phyloP scores from a whole-genome alignment of 2,329 filamentous ascomycete species.

The Parafenestella ontariensis region DNA sequence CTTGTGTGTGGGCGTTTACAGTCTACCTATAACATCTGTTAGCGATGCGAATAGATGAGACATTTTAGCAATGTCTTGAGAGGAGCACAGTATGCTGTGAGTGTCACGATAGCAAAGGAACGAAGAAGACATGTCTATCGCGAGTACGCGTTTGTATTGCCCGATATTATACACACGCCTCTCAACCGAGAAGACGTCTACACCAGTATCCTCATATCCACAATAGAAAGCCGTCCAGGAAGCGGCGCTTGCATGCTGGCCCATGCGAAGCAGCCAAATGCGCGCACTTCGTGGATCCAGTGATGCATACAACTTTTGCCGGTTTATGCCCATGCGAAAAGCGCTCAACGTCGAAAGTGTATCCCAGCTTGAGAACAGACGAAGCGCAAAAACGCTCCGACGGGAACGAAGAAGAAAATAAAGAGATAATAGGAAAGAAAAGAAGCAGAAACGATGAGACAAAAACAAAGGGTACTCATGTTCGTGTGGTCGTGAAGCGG shows the following conservation, averaged over 20 bases:
- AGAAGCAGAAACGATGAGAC: constrained; percentile 10
- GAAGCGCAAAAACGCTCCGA: neutral
- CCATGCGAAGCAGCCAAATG: neutral
- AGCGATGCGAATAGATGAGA: neutral
- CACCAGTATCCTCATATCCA: constrained; percentile 10
- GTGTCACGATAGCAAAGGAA: neutral
- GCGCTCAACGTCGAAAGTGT: neutral
- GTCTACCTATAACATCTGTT: neutral
- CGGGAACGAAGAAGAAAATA: neutral
- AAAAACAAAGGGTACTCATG: constrained; percentile 22
- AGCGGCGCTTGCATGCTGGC: neutral
- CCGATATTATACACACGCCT: constrained; percentile 23
- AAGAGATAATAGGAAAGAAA: neutral
- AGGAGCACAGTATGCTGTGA: neutral
- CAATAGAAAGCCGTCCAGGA: constrained; percentile 9
- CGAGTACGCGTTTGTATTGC: constrained; percentile 4
- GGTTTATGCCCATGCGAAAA: constrained; percentile 1
- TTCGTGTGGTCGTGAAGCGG: constrained; percentile 24
- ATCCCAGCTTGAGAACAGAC: neutral
- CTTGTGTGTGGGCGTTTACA: too few relatives aligned
- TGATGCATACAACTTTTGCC: constrained; percentile 1
- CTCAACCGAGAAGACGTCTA: constrained; percentile 6
- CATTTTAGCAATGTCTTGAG: neutral
- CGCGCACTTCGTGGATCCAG: neutral
- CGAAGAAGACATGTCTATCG: neutral